Conservation (phyloP, 257 asterid species). For the Przewalskia tangutica region DNA sequence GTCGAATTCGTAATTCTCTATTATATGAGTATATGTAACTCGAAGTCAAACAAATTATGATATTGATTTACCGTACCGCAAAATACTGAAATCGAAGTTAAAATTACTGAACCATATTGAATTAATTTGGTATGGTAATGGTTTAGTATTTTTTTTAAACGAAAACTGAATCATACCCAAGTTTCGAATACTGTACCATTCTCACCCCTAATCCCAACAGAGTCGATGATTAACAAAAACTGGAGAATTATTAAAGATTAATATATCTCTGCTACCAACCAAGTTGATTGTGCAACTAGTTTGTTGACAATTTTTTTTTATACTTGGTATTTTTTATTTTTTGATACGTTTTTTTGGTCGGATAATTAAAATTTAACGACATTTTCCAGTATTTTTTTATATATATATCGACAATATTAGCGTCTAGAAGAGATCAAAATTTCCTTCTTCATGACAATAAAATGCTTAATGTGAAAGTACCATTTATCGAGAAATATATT, state of each 20-base stretch:
- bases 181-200: no score
- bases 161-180: no score
- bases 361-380: neutral
- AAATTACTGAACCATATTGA: no score
- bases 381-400: neutral
- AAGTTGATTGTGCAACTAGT: neutral
- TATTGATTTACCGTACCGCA: no score
- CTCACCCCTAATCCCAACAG: no score
- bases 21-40: no score
- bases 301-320: neutral
- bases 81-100: no score
- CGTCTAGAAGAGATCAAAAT: neutral
- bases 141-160: no score
- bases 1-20: no score
- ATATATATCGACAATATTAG: neutral
- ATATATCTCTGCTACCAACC: neutral
- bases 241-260: neutral
- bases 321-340: neutral
- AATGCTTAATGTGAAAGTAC: neutral
- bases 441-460: neutral
- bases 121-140: no score
- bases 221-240: neutral
- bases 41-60: no score
- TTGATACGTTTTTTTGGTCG: neutral
- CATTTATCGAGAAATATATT: neutral